Evolutionary conservation across 1,284 basidiomycete species (phyloP).

Genomic region (Ganoderma multipileum): DNA sequence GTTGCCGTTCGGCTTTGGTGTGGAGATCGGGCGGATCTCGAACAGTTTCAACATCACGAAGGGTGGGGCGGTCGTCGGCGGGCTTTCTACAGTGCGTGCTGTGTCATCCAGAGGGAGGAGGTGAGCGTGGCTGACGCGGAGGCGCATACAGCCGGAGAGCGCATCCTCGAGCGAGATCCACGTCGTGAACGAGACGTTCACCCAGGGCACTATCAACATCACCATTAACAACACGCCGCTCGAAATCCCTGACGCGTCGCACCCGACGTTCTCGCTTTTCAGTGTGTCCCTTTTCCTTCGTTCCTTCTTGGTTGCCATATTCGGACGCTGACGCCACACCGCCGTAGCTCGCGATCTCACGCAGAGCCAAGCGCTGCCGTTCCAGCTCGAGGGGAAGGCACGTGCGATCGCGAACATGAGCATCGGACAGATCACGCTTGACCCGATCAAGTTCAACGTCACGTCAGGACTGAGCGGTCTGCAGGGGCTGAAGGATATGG

Average conservation of each 20-base stretch:
- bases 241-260: constrained; percentile 55
- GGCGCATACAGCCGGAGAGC: constrained; percentile 50
- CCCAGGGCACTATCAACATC: constrained; percentile 72
- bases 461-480: constrained; percentile 71
- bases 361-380: constrained; percentile 51
- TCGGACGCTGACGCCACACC: background rate
- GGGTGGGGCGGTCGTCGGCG: constrained; percentile 58
- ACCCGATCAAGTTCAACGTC: constrained; percentile 80
- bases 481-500: constrained; percentile 65
- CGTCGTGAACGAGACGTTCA: constrained; percentile 61
- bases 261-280: constrained; percentile 62
- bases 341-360: constrained; percentile 59
- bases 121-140: constrained; percentile 15
- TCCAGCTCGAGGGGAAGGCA: constrained; percentile 70
- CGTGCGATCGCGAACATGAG: constrained; percentile 71
- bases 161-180: constrained; percentile 63
- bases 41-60: constrained; percentile 71
- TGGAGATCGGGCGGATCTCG: constrained; percentile 70
- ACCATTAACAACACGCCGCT: constrained; percentile 65
- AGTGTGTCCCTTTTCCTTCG: constrained; percentile 46
- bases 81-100: constrained; percentile 52
- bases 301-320: background rate
- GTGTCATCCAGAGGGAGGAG: background rate
- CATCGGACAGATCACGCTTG: constrained; percentile 73
- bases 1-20: constrained; percentile 79